These are phyloP conservation scores for Tarenaya hassleriana DNA, from an alignment of 345 rosid species.

Conservation along the genomic window DNA sequence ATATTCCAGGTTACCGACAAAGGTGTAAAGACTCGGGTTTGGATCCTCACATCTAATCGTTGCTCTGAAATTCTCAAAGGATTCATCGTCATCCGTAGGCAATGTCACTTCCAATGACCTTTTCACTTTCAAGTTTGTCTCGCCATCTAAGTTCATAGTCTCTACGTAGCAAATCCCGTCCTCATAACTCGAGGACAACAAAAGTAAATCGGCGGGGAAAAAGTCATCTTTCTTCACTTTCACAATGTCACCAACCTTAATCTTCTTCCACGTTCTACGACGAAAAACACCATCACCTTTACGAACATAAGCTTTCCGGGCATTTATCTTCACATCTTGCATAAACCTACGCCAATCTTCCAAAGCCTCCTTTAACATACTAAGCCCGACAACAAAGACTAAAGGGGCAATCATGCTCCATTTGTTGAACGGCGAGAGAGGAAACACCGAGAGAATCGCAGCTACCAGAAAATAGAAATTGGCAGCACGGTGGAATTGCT, in stretches of 20 bases:
- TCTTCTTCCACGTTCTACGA: conserved; percentile 56
- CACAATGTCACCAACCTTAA: conserved; percentile 77
- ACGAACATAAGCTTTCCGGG: conserved; percentile 56
- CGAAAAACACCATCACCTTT: conserved; percentile 51
- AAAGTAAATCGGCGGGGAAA: conserved; percentile 87
- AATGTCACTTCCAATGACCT: conserved; percentile 68
- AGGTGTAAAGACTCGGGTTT: conserved; percentile 84
- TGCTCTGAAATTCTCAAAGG: conserved; percentile 56
- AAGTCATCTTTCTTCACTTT: conserved; percentile 89
- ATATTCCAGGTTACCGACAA: conserved; percentile 71
- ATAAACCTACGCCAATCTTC: conserved; percentile 96
- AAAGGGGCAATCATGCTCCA: conserved; percentile 91
- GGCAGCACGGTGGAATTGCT: conserved; percentile 91
- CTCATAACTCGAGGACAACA: conserved; percentile 81
- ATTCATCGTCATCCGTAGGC: conserved; percentile 54
- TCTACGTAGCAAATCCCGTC: conserved; percentile 98
- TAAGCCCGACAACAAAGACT: conserved; percentile 82
- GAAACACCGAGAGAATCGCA: conserved; percentile 67
- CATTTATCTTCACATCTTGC: conserved; percentile 85
- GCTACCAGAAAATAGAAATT: conserved; percentile 87
- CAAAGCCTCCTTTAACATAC: conserved; percentile 90
- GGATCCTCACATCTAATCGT: conserved; percentile 86
- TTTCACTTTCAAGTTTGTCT: conserved; percentile 89
- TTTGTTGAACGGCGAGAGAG: conserved; percentile 73
- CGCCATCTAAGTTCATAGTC: conserved; percentile 98